These are phyloP conservation scores for Pestalotiopsis sp. DNA, from an alignment of 2,329 filamentous ascomycete species.

Conservation along the genomic window DNA sequence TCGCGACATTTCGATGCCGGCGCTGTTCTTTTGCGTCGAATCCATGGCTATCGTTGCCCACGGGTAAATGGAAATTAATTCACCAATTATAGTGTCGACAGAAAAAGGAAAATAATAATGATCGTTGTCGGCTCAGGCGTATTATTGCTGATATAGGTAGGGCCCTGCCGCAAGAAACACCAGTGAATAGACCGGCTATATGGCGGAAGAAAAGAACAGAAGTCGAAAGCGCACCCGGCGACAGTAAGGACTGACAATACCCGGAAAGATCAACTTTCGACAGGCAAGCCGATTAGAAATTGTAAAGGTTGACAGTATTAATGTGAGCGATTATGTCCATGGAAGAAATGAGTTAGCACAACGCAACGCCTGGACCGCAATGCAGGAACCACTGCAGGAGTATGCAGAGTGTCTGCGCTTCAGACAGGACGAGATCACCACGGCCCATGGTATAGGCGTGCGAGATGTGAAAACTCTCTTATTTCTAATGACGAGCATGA, in stretches of 20 bases:
- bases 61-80: not conserved
- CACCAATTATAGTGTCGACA: not conserved
- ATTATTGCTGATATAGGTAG: not conserved
- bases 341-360: not conserved
- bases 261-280: conserved; percentile 33
- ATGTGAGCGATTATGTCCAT: not conserved
- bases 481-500: not conserved
- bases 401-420: not conserved
- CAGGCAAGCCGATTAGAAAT: conserved; percentile 22
- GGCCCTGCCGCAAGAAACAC: not conserved
- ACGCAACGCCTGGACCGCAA: not conserved
- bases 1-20: not conserved
- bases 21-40: not conserved
- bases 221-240: not conserved
- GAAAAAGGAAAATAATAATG: not conserved
- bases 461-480: not conserved
- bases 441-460: not conserved
- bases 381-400: not conserved
- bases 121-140: not conserved
- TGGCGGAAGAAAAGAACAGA: not conserved
- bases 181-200: conserved; percentile 7
- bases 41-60: not conserved
- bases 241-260: conserved; percentile 25
- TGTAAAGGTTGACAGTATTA: conserved; percentile 1
- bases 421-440: not conserved